phyloP scores from a whole-genome alignment of 371 early-diverging fungal genomes.

The Saksenaea oblongispora region DNA sequence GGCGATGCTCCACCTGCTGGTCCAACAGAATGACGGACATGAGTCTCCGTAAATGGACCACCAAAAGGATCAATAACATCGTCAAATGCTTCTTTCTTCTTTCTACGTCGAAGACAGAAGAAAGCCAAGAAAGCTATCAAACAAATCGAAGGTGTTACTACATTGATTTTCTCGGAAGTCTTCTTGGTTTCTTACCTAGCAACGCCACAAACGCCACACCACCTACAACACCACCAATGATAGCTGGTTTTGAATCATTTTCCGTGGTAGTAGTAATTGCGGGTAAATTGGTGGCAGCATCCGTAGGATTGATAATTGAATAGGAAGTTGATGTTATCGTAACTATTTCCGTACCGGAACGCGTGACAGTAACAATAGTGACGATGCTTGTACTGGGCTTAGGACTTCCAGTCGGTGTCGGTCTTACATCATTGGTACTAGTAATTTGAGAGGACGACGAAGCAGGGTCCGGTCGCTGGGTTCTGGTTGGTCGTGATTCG shows the following conservation, averaged over 20 bases:
- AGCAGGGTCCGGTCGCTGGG: neutral
- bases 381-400: neutral
- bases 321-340: neutral
- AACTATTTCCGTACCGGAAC: neutral
- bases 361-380: constrained; percentile 1
- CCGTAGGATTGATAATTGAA: neutral
- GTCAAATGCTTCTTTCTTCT: neutral
- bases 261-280: constrained; percentile 65
- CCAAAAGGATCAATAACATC: constrained; percentile 1
- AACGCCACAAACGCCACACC: constrained; percentile 58
- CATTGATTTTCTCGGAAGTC: neutral
- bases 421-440: neutral
- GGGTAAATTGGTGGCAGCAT: neutral
- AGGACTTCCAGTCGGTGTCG: neutral
- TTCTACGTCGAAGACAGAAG: constrained; percentile 4
- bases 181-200: constrained; percentile 28
- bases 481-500: constrained; percentile 1
- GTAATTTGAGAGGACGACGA: neutral
- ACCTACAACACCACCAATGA: constrained; percentile 83
- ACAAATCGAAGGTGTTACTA: neutral
- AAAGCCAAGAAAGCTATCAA: neutral
- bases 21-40: neutral
- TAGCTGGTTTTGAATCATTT: constrained; percentile 46
- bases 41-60: neutral
- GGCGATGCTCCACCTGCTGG: neutral